A percentile compares a stretch with the other conserved stretches of the same genome.
Evolutionary conservation across 2,329 filamentous ascomycete genomes (phyloP).

Genomic region (Diplodia intermedia): DNA sequence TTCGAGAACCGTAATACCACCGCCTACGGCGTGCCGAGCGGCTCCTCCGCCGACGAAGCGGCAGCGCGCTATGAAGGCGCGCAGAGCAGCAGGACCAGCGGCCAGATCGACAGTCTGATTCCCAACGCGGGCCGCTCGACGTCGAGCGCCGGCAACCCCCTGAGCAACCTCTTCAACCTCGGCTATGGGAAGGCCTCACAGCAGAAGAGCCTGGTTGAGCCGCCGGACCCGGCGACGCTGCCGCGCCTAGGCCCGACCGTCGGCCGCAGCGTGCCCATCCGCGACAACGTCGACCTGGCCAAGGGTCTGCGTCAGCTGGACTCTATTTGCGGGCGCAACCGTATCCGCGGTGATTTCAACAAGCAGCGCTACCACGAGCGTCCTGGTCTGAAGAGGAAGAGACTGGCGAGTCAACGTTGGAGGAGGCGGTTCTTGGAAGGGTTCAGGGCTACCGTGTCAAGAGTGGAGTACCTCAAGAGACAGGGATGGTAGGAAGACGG

Average conservation of each 20-base stretch:
- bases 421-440: conserved; percentile 70
- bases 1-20: conserved; percentile 33
- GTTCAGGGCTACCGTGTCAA: conserved; percentile 68
- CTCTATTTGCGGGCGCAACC: conserved; percentile 60
- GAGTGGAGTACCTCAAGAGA: conserved; percentile 73
- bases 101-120: not conserved
- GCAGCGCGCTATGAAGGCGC: conserved; percentile 8
- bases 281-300: conserved; percentile 43
- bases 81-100: not conserved
- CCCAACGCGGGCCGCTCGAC: conserved; percentile 4
- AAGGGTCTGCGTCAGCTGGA: conserved; percentile 55
- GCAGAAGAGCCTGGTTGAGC: conserved; percentile 11
- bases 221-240: conserved; percentile 35
- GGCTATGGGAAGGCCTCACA: not conserved
- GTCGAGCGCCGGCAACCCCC: not conserved
- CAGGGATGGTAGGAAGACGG: conserved; percentile 72
- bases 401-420: conserved; percentile 73
- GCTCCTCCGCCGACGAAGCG: conserved; percentile 24
- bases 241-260: conserved; percentile 41
- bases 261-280: conserved; percentile 46
- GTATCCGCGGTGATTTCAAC: conserved; percentile 61
- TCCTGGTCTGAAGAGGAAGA: conserved; percentile 77
- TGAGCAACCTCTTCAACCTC: not conserved
- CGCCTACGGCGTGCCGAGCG: conserved; percentile 5
- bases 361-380: conserved; percentile 77